These are phyloP conservation scores for Arthroderma sp. DNA, from an alignment of 2,329 filamentous ascomycete genomes.

Conservation along the genomic window DNA sequence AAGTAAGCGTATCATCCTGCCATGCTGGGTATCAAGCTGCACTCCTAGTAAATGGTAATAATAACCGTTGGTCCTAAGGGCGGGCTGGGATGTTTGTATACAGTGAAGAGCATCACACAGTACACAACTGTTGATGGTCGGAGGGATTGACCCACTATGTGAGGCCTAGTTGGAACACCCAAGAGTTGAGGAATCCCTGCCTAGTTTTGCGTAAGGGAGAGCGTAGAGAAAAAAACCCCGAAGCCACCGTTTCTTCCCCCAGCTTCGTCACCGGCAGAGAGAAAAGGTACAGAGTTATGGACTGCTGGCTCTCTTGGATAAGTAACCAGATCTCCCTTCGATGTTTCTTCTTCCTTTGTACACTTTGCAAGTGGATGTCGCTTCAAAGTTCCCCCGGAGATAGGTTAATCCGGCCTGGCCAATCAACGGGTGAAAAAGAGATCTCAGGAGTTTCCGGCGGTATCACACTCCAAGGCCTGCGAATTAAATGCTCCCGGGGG, in stretches of 20 bases:
- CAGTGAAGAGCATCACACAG: background rate
- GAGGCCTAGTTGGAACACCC: background rate
- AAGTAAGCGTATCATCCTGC: background rate
- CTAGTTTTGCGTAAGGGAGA: background rate
- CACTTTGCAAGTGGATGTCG: background rate
- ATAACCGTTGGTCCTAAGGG: conserved; percentile 1
- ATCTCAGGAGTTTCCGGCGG: background rate
- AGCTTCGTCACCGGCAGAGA: background rate
- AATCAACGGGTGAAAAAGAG: background rate
- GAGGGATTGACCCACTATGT: background rate
- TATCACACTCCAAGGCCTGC: background rate
- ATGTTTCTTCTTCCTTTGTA: too few relatives aligned
- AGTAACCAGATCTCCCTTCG: too few relatives aligned
- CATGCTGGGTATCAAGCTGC: conserved; percentile 1
- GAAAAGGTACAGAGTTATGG: too few relatives aligned
- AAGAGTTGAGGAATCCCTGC: background rate
- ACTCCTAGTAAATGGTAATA: background rate
- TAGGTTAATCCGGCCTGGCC: background rate
- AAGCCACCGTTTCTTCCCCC: background rate
- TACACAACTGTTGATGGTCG: background rate
- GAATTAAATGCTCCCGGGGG: too few relatives aligned
- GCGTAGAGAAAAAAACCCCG: background rate
- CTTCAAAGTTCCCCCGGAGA: background rate
- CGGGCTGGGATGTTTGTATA: conserved; percentile 1
- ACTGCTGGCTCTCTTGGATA: background rate